Percentiles rank a stretch among this genome's conserved stretches.
Evolutionary conservation across 1,139 yeast genomes (phyloP).

Genomic region (Yamadazyma friedrichii): DNA sequence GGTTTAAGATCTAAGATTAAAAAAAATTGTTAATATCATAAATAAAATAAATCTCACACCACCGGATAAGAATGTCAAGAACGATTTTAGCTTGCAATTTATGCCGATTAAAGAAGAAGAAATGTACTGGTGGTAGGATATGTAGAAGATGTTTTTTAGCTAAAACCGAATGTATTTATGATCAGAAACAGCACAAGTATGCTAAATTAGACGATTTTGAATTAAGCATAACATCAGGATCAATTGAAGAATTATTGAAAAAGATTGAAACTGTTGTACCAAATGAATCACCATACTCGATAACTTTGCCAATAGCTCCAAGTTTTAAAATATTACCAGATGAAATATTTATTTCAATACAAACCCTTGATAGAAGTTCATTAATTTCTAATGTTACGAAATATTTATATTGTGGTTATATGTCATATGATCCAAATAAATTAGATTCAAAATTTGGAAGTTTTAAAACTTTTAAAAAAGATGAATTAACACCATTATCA

Average conservation of each 20-base stretch:
- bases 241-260: conserved; percentile 7
- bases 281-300: not conserved
- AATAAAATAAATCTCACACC: too few relatives aligned
- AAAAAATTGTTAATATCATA: too few relatives aligned
- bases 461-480: not conserved
- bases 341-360: not conserved
- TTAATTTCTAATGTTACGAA: conserved; percentile 1
- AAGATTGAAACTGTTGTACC: conserved; percentile 5
- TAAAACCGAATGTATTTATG: conserved; percentile 60
- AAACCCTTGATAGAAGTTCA: not conserved
- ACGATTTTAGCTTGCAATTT: conserved; percentile 7
- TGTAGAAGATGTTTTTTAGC: conserved; percentile 59
- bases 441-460: conserved; percentile 5
- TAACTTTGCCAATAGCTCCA: not conserved
- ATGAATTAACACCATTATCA: conserved; percentile 3
- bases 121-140: conserved; percentile 73
- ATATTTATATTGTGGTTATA: conserved; percentile 1
- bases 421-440: conserved; percentile 1
- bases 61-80: too few relatives aligned
- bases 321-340: not conserved
- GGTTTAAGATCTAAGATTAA: too few relatives aligned
- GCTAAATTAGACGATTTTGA: conserved; percentile 2
- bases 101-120: conserved; percentile 15
- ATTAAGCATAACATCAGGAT: conserved; percentile 4
- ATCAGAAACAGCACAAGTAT: not conserved